These are phyloP conservation scores for Chalaropsis ovoidea DNA, from an alignment of 2,329 filamentous ascomycete species.

Conservation along the genomic window DNA sequence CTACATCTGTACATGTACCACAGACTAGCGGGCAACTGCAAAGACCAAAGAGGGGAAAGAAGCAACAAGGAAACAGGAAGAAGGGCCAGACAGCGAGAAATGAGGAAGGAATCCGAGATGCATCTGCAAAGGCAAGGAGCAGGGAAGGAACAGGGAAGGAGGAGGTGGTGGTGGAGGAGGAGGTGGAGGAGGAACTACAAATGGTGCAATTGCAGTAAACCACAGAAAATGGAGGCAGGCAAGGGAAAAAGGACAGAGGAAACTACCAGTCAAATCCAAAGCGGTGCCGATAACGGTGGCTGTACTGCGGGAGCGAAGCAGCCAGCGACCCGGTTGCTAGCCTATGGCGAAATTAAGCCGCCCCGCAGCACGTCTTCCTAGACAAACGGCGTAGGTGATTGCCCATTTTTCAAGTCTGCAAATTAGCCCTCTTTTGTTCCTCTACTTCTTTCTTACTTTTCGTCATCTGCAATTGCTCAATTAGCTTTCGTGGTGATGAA, in stretches of 20 bases:
- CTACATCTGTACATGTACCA: not conserved
- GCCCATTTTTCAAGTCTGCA: not conserved
- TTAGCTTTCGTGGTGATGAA: not conserved
- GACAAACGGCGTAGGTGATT: not conserved
- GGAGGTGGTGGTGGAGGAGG: too few species aligned
- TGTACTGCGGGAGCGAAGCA: not conserved
- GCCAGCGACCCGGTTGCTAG: not conserved
- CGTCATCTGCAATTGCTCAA: not conserved
- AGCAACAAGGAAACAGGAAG: not conserved
- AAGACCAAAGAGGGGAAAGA: not conserved
- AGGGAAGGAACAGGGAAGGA: not conserved
- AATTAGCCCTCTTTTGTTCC: not conserved
- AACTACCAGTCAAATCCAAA: not conserved
- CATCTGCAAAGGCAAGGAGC: not conserved
- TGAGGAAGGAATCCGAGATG: not conserved
- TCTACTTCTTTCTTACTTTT: not conserved
- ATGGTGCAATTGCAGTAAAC: constrained; percentile 11
- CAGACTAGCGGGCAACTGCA: not conserved
- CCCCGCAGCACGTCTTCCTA: not conserved
- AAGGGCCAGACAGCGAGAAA: not conserved
- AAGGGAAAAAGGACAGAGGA: not conserved
- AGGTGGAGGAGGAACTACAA: not conserved
- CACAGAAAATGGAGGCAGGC: not conserved
- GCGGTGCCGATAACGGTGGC: constrained; percentile 13
- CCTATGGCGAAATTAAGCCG: not conserved